These are phyloP conservation scores for Exophiala calicioides DNA, from an alignment of 2,329 filamentous ascomycete species.

Conservation along the genomic window DNA sequence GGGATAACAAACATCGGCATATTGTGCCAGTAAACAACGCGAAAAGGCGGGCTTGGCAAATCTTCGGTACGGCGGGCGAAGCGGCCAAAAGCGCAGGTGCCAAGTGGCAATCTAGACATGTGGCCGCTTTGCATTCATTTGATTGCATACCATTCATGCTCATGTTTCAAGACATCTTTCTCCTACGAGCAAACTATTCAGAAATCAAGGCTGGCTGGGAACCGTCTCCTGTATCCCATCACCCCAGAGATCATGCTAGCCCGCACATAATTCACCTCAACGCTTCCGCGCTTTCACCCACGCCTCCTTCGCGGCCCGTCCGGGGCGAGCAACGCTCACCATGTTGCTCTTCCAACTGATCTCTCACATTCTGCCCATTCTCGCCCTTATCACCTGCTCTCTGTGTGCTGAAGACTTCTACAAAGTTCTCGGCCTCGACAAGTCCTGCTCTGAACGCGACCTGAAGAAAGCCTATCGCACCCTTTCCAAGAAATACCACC, in stretches of 20 bases:
- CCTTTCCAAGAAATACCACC: conserved; percentile 93
- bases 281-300: neutral
- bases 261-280: neutral
- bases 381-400: conserved; percentile 22
- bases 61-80: conserved; percentile 10
- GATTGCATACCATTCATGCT: neutral
- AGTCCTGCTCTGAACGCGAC: conserved; percentile 77
- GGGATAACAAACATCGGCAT: too few species aligned
- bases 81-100: conserved; percentile 18
- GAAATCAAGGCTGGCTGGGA: neutral
- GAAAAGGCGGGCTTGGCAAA: neutral
- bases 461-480: conserved; percentile 92
- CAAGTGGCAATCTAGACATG: conserved; percentile 11
- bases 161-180: conserved; percentile 4
- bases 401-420: conserved; percentile 46
- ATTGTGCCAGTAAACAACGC: too few species aligned
- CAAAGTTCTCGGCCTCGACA: conserved; percentile 78
- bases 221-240: neutral
- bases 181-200: neutral
- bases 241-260: neutral
- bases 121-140: neutral
- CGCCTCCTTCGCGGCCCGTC: neutral
- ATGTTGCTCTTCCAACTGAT: conserved; percentile 27
- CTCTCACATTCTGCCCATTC: conserved; percentile 21
- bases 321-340: conserved; percentile 7